Evolutionary conservation across 2,329 filamentous ascomycete genomes (phyloP), one percentile per base, ranked within the genome.

Genomic region (Stagonosporopsis vannaccii): DNA sequence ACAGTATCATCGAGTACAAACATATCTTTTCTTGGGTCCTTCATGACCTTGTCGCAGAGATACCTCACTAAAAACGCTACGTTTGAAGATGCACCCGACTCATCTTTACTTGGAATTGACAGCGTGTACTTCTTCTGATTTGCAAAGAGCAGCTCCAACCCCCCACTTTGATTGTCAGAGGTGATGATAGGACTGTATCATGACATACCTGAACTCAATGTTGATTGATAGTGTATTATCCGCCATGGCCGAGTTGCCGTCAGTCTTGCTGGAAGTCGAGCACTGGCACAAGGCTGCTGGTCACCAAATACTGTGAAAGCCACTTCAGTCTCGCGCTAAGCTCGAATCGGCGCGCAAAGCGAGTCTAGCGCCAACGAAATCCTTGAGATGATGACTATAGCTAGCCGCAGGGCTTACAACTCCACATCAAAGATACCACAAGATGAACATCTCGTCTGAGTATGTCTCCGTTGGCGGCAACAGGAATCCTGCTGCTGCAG

Each of bases 121-220:
- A 99, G 74, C 20, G 82, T 79, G 74, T 94, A 90, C 66, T 87
- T 89, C 52, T 89, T 86, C 77, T 92, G 82, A 74, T 97, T 89
- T 28, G 88, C 87, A 79, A 99, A 99, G 63, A 99, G 88, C 80
- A 97, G 90, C 79, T 99, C 95, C 17, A 99, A 85, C 20, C 95
- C 95, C 60, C 95, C 95, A 62, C 95, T 82, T 45, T 23, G 51
- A 15, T 52, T 25, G 51, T 69, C 37, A 69, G 63, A 35, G 9
- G 12, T 6, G 4, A 9, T n/a, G 5, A 13, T 1, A 8, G 36
- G 8, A 35, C 13, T 11, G 17, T 25, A 30, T 3, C 3, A n/a
- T 3, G 9, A 7, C 80, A 60, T 79, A 90, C 88, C 84, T 86
- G 72, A 95, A 94, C 74, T 95, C 91, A 25, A 95, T 86, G 5